Base-by-base conservation (phyloP, 805 yeast species). In the Cyberlindnera subsufficiens region DNA sequence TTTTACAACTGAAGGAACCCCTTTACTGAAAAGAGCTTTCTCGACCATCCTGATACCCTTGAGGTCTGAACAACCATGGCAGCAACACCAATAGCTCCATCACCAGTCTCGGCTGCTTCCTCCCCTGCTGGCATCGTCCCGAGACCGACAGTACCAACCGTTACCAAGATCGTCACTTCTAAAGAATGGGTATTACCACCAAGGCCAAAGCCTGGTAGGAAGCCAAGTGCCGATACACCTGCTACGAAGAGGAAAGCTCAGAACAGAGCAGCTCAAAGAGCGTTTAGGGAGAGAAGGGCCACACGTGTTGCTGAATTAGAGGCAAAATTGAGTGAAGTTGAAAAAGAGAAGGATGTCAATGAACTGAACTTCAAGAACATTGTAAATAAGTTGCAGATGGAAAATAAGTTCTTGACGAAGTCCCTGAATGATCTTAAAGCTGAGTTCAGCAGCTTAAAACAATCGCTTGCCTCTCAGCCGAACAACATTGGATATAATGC, bases 241-340 rank as follows among this genome's bases (percentile, higher is more conserved):
- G 89, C 90, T 1, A 78, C 83, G 18, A 86, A 86, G 61, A 68
- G 96, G 42, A 87, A 87, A 63, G 95, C 95, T 3, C 96, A 86
- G 62, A 89, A 89, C 59, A 68, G 96, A 45, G 95, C 93, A n/a
- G 96, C 96, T 18, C 95, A 90, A 68, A 60, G 96, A 44, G 95
- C 97, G 2, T 86, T 87, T 66, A 68, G 96, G 50, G 95, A 88
- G 60, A 72, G 96, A 50, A 68, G 95, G 54, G 95, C 96, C 16
- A 84, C 85, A 29, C 67, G 89, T 40, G 86, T 88, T 7, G 79
- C 78, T 45, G 95, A 85, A 58, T 68, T 90, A 42, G 96, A 87
- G 59, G 76, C 73, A 40, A 79, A 78, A 61, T 70, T 83, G 43
- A 66, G 74, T 58, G 85, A 76, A 54, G 72, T 81, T 40, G 91